A percentile compares a stretch with the other conserved stretches of the same genome.
Evolutionary conservation across 345 rosid genomes (phyloP).

Genomic region (Linum tenue): DNA sequence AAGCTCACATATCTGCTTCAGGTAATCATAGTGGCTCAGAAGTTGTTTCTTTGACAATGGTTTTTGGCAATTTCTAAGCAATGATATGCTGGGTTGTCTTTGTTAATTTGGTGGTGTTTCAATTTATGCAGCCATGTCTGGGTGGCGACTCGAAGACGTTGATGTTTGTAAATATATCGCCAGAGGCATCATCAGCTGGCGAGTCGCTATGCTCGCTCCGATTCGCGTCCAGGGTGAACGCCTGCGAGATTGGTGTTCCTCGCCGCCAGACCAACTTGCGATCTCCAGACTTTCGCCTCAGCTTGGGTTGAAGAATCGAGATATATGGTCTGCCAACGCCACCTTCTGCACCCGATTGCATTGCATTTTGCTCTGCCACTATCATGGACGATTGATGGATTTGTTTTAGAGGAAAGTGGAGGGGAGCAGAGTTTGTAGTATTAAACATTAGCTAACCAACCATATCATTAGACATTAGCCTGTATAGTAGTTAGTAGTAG

Average conservation of each 20-base stretch:
- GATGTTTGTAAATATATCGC: conserved; percentile 55
- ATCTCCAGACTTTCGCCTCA: conserved; percentile 23
- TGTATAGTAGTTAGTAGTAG: no score
- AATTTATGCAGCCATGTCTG: conserved; percentile 20
- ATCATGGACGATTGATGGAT: no score
- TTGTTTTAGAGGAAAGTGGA: not conserved
- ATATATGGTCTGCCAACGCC: not conserved
- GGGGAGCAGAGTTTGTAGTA: not conserved
- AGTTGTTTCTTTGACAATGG: not conserved
- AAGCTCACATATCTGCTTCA: conserved; percentile 97
- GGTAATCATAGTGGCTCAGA: conserved; percentile 30
- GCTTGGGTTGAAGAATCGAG: conserved; percentile 10
- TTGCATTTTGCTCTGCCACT: not conserved
- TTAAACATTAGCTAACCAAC: not conserved
- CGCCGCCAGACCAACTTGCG: conserved; percentile 52
- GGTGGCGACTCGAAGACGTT: conserved; percentile 32
- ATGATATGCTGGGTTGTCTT: not conserved
- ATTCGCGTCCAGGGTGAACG: conserved; percentile 92
- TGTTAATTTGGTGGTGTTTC: not conserved
- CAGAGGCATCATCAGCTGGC: conserved; percentile 65
- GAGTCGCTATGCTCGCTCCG: conserved; percentile 95
- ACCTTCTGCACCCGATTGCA: no score
- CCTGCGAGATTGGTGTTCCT: conserved; percentile 98
- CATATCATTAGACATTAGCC: no score
- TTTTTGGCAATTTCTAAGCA: not conserved